phyloP scores from a whole-genome alignment of 2,329 filamentous ascomycete genomes.

The Penicillium thymicola region DNA sequence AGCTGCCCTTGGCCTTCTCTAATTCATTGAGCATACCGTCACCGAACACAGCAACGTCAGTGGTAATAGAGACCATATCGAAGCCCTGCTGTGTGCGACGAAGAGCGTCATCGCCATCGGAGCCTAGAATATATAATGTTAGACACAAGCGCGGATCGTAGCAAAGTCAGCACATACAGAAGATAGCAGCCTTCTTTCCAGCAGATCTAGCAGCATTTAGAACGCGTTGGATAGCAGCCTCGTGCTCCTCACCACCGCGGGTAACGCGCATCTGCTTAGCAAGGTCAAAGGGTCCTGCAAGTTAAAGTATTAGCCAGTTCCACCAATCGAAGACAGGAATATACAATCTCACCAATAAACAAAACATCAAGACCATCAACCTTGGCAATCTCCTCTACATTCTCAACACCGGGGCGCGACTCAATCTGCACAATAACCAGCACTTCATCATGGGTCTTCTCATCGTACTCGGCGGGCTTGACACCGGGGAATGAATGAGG shows the following conservation, averaged over 20 bases:
- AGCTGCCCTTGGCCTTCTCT: slow-evolving; percentile 28
- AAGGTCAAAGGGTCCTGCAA: slow-evolving; percentile 35
- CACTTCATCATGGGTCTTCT: slow-evolving; percentile 31
- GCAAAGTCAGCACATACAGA: slow-evolving; percentile 26
- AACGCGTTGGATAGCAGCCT: slow-evolving; percentile 39
- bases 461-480: slow-evolving; percentile 32
- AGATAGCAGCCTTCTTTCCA: slow-evolving; percentile 43
- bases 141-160: background rate
- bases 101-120: slow-evolving; percentile 35
- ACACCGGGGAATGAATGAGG: slow-evolving; percentile 30
- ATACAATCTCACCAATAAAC: slow-evolving; percentile 33
- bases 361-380: slow-evolving; percentile 43
- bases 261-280: slow-evolving; percentile 39
- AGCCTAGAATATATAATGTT: slow-evolving; percentile 18
- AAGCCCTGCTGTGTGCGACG: slow-evolving; percentile 38
- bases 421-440: slow-evolving; percentile 43
- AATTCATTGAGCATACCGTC: slow-evolving; percentile 35
- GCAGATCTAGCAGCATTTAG: slow-evolving; percentile 33
- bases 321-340: background rate
- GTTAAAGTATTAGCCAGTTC: background rate
- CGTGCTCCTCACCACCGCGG: slow-evolving; percentile 38
- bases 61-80: slow-evolving; percentile 42
- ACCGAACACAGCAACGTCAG: slow-evolving; percentile 36
- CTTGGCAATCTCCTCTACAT: slow-evolving; percentile 44
- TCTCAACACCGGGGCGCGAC: slow-evolving; percentile 40